These are phyloP conservation scores for Hypoxylon sp. DNA, from an alignment of 2,329 filamentous ascomycete species.

Conservation along the genomic window DNA sequence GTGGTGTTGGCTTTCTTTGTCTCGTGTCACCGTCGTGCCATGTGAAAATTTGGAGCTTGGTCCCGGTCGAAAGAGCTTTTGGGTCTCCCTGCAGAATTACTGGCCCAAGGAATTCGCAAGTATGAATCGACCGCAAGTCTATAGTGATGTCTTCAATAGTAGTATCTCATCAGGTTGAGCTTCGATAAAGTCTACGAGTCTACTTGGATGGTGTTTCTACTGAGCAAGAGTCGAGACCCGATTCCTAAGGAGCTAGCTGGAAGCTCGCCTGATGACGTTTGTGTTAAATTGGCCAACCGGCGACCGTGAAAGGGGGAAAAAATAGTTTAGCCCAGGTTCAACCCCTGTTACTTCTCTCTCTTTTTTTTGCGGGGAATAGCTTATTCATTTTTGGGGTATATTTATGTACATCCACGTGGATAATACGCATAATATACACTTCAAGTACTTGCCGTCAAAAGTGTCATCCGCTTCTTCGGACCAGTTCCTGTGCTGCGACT, in stretches of 20 bases:
- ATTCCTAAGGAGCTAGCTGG: conserved; percentile 25
- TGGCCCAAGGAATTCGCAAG: not conserved
- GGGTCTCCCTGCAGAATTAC: conserved; percentile 8
- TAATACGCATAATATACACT: conserved; percentile 15
- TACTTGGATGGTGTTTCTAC: not conserved
- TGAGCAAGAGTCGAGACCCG: conserved; percentile 6
- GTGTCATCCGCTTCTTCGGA: conserved; percentile 3
- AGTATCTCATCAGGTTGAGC: not conserved
- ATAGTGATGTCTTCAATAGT: not conserved
- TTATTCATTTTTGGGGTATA: conserved; percentile 9
- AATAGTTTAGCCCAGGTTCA: conserved; percentile 19
- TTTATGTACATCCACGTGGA: conserved; percentile 7
- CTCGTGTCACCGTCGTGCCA: conserved; percentile 37
- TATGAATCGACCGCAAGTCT: not conserved
- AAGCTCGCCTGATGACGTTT: conserved; percentile 33
- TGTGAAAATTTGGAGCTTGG: conserved; percentile 17
- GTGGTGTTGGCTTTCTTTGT: conserved; percentile 20
- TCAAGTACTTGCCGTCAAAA: not conserved
- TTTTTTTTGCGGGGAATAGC: conserved; percentile 29
- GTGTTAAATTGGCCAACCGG: conserved; percentile 28
- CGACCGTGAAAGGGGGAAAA: conserved; percentile 18
- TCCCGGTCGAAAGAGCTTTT: not conserved
- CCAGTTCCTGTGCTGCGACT: not conserved
- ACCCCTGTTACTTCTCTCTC: conserved; percentile 20
- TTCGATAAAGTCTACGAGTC: not conserved